Evolutionary conservation across 108 stramenopile genomes (phyloP), one percentile per base, ranked within the genome.

Genomic region (Pseudonitzschia multistriata): DNA sequence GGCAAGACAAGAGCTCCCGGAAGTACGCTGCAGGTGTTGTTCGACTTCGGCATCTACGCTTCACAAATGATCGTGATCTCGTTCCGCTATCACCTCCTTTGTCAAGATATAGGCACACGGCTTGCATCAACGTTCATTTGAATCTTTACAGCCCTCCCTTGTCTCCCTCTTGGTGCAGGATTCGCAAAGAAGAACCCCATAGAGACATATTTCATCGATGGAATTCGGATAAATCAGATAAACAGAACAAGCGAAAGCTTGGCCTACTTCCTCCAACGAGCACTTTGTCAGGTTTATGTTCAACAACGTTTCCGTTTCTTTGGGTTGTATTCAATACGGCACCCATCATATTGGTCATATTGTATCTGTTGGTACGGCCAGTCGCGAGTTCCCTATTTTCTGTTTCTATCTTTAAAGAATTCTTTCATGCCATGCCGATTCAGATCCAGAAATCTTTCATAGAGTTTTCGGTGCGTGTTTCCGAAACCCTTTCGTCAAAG

Each of bases 61-160:
- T 52, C 50, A 77, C 74, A 39, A 88, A 88, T 63, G 74, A 88
- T 42, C 74, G 68, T 49, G 87, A 88, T 73, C 66, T 79, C 0
- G 79, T 87, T 30, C 48, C 66, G 11, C 27, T 34, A 5, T 34
- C 49, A 30, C 50, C 66, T 25, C 25, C 25, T 2, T 19, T 52
- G 3, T 19, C 19, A 3, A 52, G 25, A 24, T 52, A 52, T 19
- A 22, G 50, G 24, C 50, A 52, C 25, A 25, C 50, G 50, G 50
- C 50, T 3, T 24, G 50, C 2, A 25, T 52, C 22, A 11, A 52
- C 50, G 19, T 52, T 8, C 50, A 52, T 19, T 52, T 52, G 50
- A 10, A 52, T 8, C 22, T 10, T 19, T 2, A 10, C 1, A 52
- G 50, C 50, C 24, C 50, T 25, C 24, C 7, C 22, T 2, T 2